These are phyloP conservation scores for Tylopilus sp. DNA, from an alignment of 768 basidiomycete species.

Conservation along the genomic window DNA sequence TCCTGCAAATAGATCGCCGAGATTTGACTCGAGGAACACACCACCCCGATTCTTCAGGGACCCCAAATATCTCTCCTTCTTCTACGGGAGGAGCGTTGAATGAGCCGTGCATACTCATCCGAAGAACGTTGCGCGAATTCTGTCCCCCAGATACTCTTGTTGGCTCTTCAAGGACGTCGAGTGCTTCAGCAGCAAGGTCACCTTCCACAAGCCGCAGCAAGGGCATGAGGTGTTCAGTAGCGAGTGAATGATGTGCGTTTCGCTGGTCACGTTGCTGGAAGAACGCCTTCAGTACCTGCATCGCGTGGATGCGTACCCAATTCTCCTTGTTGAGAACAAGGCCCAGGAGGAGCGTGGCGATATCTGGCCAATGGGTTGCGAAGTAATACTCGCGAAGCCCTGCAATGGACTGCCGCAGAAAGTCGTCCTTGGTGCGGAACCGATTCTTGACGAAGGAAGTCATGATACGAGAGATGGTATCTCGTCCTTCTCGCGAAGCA, in stretches of 20 bases:
- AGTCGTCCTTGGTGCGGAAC: slow-evolving; percentile 91
- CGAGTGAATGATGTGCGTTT: slow-evolving; percentile 67
- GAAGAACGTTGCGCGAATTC: slow-evolving; percentile 79
- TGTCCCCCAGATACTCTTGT: slow-evolving; percentile 74
- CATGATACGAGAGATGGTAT: slow-evolving; percentile 87
- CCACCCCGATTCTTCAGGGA: slow-evolving; percentile 85
- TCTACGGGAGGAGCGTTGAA: slow-evolving; percentile 45
- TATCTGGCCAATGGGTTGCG: slow-evolving; percentile 69
- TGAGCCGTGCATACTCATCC: slow-evolving; percentile 82
- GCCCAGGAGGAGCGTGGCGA: slow-evolving; percentile 82
- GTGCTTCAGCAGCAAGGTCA: slow-evolving; percentile 76
- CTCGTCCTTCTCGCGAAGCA: slow-evolving; percentile 67
- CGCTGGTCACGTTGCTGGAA: slow-evolving; percentile 83
- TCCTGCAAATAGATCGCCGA: slow-evolving; percentile 59
- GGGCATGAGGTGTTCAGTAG: slow-evolving; percentile 88
- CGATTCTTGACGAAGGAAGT: slow-evolving; percentile 81
- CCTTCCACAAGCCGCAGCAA: slow-evolving; percentile 85
- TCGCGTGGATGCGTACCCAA: slow-evolving; percentile 78
- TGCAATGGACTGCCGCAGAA: slow-evolving; percentile 82
- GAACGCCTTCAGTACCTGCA: slow-evolving; percentile 86
- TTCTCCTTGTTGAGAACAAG: slow-evolving; percentile 78
- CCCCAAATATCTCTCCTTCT: slow-evolving; percentile 73
- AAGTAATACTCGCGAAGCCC: slow-evolving; percentile 86
- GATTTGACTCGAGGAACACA: slow-evolving; percentile 68
- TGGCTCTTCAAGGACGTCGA: slow-evolving; percentile 93